Conservation (phyloP, 805 yeast genomes). For the Saccharomycopsis microspora region DNA sequence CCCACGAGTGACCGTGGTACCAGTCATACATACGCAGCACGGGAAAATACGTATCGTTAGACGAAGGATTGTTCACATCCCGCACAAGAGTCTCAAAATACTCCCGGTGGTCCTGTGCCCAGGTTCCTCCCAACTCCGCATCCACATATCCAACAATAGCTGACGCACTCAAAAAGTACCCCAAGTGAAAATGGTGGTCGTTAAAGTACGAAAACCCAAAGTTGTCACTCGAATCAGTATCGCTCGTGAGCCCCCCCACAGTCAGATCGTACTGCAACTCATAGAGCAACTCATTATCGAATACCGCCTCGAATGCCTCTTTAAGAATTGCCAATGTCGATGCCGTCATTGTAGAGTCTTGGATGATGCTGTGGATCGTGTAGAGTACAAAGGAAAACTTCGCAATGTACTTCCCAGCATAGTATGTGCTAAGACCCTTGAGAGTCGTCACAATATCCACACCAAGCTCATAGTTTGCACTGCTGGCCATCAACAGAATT, state of each 20-base stretch:
- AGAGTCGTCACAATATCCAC: conserved; percentile 32
- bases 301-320: conserved; percentile 32
- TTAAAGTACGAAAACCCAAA: conserved; percentile 72
- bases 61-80: conserved; percentile 56
- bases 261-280: conserved; percentile 44
- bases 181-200: conserved; percentile 85
- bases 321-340: conserved; percentile 28
- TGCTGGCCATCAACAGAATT: conserved; percentile 24
- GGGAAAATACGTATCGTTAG: conserved; percentile 48
- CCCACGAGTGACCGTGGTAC: conserved; percentile 68
- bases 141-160: conserved; percentile 71
- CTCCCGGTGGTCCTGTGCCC: conserved; percentile 35
- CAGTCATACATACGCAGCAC: conserved; percentile 58
- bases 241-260: conserved; percentile 45
- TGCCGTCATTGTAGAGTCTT: conserved; percentile 29
- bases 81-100: conserved; percentile 54
- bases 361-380: conserved; percentile 35
- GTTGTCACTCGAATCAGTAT: conserved; percentile 37
- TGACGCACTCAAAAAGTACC: conserved; percentile 75
- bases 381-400: conserved; percentile 46
- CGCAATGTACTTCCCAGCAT: conserved; percentile 41
- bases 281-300: conserved; percentile 29
- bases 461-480: conserved; percentile 30
- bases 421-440: conserved; percentile 32
- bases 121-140: conserved; percentile 36